Conservation (phyloP, 768 basidiomycete species). For the Suillus weaverae region DNA sequence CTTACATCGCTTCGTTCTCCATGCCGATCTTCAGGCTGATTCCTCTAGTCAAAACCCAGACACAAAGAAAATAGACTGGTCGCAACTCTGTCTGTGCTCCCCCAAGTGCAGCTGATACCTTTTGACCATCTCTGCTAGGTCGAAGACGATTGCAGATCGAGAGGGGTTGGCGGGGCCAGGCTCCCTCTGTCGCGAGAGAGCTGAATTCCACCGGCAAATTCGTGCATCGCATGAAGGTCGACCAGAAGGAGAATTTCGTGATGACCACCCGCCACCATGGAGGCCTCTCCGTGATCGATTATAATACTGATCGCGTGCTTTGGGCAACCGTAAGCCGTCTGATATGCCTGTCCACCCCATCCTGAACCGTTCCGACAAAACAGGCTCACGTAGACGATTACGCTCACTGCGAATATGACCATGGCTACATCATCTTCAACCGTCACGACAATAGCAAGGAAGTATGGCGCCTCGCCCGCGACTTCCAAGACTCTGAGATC, state of each 20-base stretch:
- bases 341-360: background rate
- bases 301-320: constrained; percentile 47
- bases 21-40: constrained; percentile 30
- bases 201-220: constrained; percentile 34
- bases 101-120: constrained; percentile 4
- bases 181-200: constrained; percentile 39
- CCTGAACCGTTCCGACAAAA: constrained; percentile 5
- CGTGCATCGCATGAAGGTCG: constrained; percentile 78
- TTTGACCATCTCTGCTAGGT: constrained; percentile 38
- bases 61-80: constrained; percentile 49
- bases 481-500: constrained; percentile 27
- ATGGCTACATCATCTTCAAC: constrained; percentile 73
- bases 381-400: constrained; percentile 25
- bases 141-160: constrained; percentile 44
- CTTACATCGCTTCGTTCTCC: constrained; percentile 46
- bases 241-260: constrained; percentile 58
- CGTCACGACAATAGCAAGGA: constrained; percentile 58
- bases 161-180: constrained; percentile 56
- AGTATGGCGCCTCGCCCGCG: constrained; percentile 59
- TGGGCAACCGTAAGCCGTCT: constrained; percentile 44
- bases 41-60: constrained; percentile 38
- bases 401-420: constrained; percentile 74
- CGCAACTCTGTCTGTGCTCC: constrained; percentile 50
- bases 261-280: constrained; percentile 57
- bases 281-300: constrained; percentile 58